Evolutionary conservation across 768 basidiomycete genomes (phyloP).

Genomic region (Favolaschia claudopus): DNA sequence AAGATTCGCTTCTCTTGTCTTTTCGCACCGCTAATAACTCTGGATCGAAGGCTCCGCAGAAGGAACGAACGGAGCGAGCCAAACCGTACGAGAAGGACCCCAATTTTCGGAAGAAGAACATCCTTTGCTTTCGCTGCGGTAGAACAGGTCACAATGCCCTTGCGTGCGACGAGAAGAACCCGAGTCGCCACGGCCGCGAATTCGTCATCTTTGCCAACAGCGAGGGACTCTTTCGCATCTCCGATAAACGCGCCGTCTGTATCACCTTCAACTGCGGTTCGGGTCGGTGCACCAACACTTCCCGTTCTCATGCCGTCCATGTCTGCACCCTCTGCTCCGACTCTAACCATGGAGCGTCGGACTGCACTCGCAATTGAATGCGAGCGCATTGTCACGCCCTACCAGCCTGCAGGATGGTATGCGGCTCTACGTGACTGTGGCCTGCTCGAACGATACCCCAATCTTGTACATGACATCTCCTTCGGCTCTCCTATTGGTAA

Average conservation of each 20-base stretch:
- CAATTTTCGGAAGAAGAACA: not conserved
- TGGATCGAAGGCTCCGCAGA: not conserved
- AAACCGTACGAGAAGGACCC: not conserved
- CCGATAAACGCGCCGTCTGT: slow-evolving; percentile 1
- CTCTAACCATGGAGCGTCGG: slow-evolving; percentile 8
- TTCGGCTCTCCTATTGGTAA: slow-evolving; percentile 19
- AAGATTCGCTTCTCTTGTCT: not conserved
- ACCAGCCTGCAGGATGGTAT: slow-evolving; percentile 11
- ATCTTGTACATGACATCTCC: slow-evolving; percentile 11
- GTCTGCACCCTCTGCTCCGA: slow-evolving; percentile 12
- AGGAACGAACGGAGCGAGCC: not conserved
- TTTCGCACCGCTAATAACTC: not conserved
- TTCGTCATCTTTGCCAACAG: slow-evolving; percentile 4
- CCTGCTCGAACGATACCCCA: slow-evolving; percentile 14
- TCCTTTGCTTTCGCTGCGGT: slow-evolving; percentile 9
- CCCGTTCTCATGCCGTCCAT: not conserved
- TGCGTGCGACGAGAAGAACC: not conserved
- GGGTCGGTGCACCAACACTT: not conserved
- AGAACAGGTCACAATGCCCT: not conserved
- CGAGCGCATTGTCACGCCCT: slow-evolving; percentile 6
- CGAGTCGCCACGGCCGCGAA: not conserved
- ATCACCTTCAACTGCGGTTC: slow-evolving; percentile 6
- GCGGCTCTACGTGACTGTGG: slow-evolving; percentile 10
- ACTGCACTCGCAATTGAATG: slow-evolving; percentile 20
- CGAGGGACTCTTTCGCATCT: slow-evolving; percentile 6